Base-by-base conservation (phyloP, 768 basidiomycete genomes). In the Collybia sordida region DNA sequence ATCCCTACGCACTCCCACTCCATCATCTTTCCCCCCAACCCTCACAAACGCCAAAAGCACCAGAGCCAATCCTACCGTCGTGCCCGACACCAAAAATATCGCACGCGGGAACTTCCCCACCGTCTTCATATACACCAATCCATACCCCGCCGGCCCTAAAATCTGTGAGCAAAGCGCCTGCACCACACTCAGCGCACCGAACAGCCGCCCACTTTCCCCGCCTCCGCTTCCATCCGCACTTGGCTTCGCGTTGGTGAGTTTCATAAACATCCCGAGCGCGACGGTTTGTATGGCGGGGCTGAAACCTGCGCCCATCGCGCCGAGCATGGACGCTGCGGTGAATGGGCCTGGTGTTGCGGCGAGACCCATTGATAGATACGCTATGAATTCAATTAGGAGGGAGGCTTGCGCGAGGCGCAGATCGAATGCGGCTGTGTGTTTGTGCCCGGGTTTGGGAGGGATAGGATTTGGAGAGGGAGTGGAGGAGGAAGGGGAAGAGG, bases 171-270 rank as follows among this genome's bases (percentile, higher is more conserved):
- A 74, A 7, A 93, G 60, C 4, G 87, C 82, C 53, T 88, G 81
- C 3, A 92, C 56, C 23, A 94, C 88, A 49, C 85, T 83, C 50
- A 94, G 56, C 3, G 84, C 91, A 9, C 91, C 93, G 59, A 93
- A 94, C 15, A 97, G 71, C 57, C 72, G 75, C 2, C 92, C 93
- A 11, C 76, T 71, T 59, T 93, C 88, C 11, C 72, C 73, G 3
- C 83, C 79, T 1, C 78, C 79, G n/a, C 72, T 70, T 17, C 66
- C 67, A 22, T 68, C 31, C 11, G 31, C 31, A 12, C 31, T 9
- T 4, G 9, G 5, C 25, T 9, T 9, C 4, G 5, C 25, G 25
- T 9, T 9, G 31, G 31, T 31, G 9, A 31, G 3, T 4, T 64
- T 65, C 23, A 68, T 68, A 53, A 85, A 89, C 40, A 90, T 61